Base-by-base conservation (phyloP, 768 basidiomycete species). In the Suillus variegatus region DNA sequence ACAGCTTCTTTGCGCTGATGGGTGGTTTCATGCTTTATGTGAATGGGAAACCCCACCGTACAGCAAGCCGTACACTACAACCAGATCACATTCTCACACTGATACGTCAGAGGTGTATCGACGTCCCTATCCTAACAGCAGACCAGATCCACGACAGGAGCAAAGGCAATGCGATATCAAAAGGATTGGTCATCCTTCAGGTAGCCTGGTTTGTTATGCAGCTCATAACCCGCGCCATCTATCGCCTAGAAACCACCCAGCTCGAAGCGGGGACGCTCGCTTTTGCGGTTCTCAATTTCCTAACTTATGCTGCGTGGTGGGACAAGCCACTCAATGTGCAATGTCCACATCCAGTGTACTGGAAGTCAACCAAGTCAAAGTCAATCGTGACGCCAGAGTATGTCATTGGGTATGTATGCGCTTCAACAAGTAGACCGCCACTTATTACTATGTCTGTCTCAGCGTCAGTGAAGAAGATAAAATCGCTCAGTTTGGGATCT, bases 281-380 rank as follows among this genome's bases (percentile, higher is more conserved):
- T 0, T 78, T 77, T 60, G 75, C 73, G 3, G 52, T 72, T 2
- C 67, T 80, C 41, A 79, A 75, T 40, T 66, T 73, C 16, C 64
- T 72, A 13, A 75, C 72, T 14, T 81, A 79, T 65, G 43, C 62
- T 1, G 61, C 77, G 1, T 81, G 81, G 81, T 81, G 77, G 80
- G 38, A 74, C 25, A 82, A 82, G 68, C 81, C 80, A 2, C 71
- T 76, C 12, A 75, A 77, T 60, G 75, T 81, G 0, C 66, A 65
- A 14, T 67, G 65, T 9, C 73, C 69, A 6, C 32, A 32, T 32
- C 32, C 32, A 32, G 32, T 32, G 32, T 32, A 32, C 32, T 32
- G 6, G 32, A 32, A 44, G 16, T 20, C 43, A 6, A 32, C 52
- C 28, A 32, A 32, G 32, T 32, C 32, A 32, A 32, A 32, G 32